These are phyloP conservation scores for Fusarium globosum DNA, from an alignment of 2,329 filamentous ascomycete genomes.

Conservation along the genomic window DNA sequence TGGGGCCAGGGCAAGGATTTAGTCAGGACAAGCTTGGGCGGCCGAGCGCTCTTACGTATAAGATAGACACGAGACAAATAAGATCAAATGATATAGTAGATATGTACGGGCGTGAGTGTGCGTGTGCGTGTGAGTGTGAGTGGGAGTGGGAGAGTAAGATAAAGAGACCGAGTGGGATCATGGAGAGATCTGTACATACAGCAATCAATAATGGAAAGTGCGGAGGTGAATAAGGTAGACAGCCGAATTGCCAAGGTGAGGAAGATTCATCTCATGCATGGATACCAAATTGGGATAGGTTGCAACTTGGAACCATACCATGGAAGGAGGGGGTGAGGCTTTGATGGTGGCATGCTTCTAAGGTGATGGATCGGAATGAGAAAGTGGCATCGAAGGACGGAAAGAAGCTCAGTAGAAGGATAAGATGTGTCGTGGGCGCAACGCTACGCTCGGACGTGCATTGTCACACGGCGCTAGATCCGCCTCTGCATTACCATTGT, in stretches of 20 bases:
- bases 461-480: constrained; percentile 34
- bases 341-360: constrained; percentile 18
- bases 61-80: constrained; percentile 7
- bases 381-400: constrained; percentile 23
- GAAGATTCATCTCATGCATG: constrained; percentile 14
- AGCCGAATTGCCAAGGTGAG: neutral
- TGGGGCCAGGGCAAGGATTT: constrained; percentile 33
- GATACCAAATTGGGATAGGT: neutral
- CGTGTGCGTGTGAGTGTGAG: neutral
- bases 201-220: neutral
- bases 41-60: constrained; percentile 24
- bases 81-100: neutral
- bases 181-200: neutral
- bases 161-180: constrained; percentile 12
- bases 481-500: constrained; percentile 35
- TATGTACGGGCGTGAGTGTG: neutral
- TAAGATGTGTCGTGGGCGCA: constrained; percentile 25
- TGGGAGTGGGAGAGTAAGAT: neutral
- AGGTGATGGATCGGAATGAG: constrained; percentile 28
- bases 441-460: constrained; percentile 37
- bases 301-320: neutral
- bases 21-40: constrained; percentile 7
- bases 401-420: constrained; percentile 40
- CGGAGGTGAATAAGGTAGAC: neutral
- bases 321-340: constrained; percentile 26